phyloP scores from a whole-genome alignment of 257 asterid genomes.

The Cruciata laevipes region DNA sequence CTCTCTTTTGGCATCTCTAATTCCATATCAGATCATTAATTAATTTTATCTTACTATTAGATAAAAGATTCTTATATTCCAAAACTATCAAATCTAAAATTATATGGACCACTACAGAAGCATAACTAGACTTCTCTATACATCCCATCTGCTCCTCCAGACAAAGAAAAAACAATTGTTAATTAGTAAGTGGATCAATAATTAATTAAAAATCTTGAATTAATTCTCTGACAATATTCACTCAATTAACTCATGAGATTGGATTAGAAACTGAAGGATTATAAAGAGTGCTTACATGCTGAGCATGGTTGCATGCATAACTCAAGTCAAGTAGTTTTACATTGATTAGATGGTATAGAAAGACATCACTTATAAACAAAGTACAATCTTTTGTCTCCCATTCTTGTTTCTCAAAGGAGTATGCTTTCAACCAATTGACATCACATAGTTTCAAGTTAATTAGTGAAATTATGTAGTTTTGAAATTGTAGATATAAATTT shows the following conservation, averaged over 20 bases:
- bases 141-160: neutral
- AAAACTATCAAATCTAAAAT: neutral
- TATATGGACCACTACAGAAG: conserved; percentile 2
- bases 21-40: neutral
- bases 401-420: neutral
- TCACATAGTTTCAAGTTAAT: no score
- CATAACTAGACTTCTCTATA: neutral
- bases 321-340: neutral
- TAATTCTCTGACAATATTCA: neutral
- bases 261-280: neutral
- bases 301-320: neutral
- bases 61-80: conserved; percentile 7
- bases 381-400: neutral
- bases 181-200: neutral
- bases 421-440: no score
- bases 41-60: neutral
- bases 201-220: no score
- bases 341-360: neutral
- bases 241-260: neutral
- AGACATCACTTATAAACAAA: neutral
- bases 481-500: no score
- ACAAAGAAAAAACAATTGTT: neutral
- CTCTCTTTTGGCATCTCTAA: conserved; percentile 4
- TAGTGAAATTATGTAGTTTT: no score
- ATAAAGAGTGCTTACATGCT: neutral